phyloP scores from a whole-genome alignment of 345 rosid genomes.

The Rhodomyrtus tomentosa region DNA sequence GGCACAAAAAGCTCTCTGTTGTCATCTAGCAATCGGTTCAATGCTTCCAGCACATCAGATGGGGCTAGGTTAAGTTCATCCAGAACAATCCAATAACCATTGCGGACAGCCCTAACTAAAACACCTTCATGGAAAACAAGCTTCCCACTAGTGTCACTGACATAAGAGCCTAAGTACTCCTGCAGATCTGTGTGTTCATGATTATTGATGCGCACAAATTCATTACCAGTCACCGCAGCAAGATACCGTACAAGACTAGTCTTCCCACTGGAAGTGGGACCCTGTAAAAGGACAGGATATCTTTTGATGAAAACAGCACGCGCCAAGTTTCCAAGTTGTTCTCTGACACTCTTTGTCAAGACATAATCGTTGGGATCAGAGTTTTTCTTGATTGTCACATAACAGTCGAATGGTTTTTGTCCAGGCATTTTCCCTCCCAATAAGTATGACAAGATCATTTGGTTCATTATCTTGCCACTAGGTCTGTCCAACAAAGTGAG shows the following conservation, averaged over 20 bases:
- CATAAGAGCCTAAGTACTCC: constrained; percentile 84
- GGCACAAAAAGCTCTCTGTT: constrained; percentile 94
- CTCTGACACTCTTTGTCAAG: constrained; percentile 57
- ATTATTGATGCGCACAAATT: constrained; percentile 87
- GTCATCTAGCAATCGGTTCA: constrained; percentile 88
- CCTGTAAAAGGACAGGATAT: constrained; percentile 91
- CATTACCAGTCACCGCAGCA: constrained; percentile 75
- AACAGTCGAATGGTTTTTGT: constrained; percentile 24
- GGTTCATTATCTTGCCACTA: constrained; percentile 67
- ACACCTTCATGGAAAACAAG: constrained; percentile 92
- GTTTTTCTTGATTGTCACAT: constrained; percentile 24
- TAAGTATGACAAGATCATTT: constrained; percentile 32
- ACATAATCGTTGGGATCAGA: constrained; percentile 42
- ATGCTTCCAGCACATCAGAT: constrained; percentile 91
- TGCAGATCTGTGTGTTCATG: constrained; percentile 95
- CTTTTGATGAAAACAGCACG: constrained; percentile 73
- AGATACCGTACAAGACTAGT: constrained; percentile 98
- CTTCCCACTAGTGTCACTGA: constrained; percentile 71
- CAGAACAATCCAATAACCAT: constrained; percentile 87
- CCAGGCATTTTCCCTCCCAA: constrained; percentile 37
- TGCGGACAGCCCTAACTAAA: constrained; percentile 84
- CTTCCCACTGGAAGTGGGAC: constrained; percentile 97
- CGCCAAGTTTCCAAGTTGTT: constrained; percentile 67
- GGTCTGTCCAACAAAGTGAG: constrained; percentile 72
- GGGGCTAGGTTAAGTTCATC: constrained; percentile 97